Evolutionary conservation across 2,329 filamentous ascomycete genomes (phyloP), one percentile per base, ranked within the genome.

Genomic region (Coleophoma cylindrospora): DNA sequence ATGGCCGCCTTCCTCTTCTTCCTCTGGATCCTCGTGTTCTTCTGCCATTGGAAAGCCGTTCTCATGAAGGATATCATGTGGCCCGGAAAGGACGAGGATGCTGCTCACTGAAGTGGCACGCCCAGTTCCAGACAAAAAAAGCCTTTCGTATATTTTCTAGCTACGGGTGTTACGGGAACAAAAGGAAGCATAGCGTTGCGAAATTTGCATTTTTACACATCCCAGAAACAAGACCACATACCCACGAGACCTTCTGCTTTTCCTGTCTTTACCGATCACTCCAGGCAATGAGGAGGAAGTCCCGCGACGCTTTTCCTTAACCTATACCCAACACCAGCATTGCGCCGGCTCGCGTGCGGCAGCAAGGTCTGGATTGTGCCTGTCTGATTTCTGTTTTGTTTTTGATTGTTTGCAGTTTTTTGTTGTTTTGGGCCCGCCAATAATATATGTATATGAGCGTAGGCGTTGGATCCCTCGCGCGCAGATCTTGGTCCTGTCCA

Each of bases 1-100:
- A 68, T 78, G n/a, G 68, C 67, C 0, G 74, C 70, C 0, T 75
- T 64, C 0, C 73, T 81, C 66, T 77, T 74, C 10, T 66, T 77
- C 19, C 51, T 68, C 3, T 66, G 58, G 59, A 41, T 64, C 15
- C 34, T 64, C 47, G 56, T 62, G 36, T 27, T 61, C n/a, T 49
- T 44, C 14, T 50, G 57, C 27, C 61, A 66, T 46, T 45, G 59
- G 11, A 63, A 59, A 45, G 61, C 64, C 2, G 50, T 66, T 14
- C 40, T 54, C 17, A 51, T 53, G 7, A 57, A 58, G 45, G 57
- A 57, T 49, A 65, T 66, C 36, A 57, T 61, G 36, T 66, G 60
- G 57, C 64, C 64, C 5, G 64, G 64, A 10, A 58, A 57, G 41
- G 64, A 66, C 47, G 63, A 66, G 49, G 64, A 66, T 53, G 50